Evolutionary conservation across 2,329 filamentous ascomycete genomes (phyloP).

Genomic region (Alternaria alternata): DNA sequence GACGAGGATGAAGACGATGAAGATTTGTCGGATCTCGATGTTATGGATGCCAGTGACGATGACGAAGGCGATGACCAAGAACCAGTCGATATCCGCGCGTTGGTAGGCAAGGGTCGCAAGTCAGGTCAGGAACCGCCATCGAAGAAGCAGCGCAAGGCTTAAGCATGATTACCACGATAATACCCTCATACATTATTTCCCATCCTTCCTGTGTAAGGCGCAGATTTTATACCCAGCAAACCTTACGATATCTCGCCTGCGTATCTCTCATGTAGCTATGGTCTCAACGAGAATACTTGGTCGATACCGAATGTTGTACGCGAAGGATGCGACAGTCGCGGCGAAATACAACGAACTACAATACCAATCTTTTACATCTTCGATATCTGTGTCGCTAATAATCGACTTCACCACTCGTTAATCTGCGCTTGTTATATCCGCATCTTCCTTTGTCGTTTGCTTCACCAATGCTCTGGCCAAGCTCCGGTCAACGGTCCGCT

Average conservation of each 20-base stretch:
- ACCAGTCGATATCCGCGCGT: slow-evolving; percentile 57
- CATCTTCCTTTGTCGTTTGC: not conserved
- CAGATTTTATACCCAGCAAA: slow-evolving; percentile 15
- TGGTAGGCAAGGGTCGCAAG: slow-evolving; percentile 60
- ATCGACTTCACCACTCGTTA: not conserved
- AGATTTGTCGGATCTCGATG: slow-evolving; percentile 71
- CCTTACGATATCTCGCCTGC: not conserved
- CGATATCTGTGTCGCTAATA: not conserved
- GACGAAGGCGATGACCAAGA: slow-evolving; percentile 64
- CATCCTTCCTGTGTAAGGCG: not conserved
- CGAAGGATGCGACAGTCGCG: not conserved
- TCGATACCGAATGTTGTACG: not conserved
- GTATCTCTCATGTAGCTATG: not conserved
- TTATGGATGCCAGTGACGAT: slow-evolving; percentile 53
- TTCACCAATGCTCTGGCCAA: not conserved
- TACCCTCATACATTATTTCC: not conserved
- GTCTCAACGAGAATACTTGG: not conserved
- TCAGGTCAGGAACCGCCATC: slow-evolving; percentile 38
- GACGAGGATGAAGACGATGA: slow-evolving; percentile 63
- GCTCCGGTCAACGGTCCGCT: slow-evolving; percentile 14
- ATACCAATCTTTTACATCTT: not conserved
- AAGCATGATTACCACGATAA: not conserved
- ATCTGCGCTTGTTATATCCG: not conserved
- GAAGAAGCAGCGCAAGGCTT: slow-evolving; percentile 54
- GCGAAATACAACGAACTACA: not conserved